These are phyloP conservation scores for Lagerstroemia fauriei DNA, from an alignment of 441 rosid species.

Conservation along the genomic window DNA sequence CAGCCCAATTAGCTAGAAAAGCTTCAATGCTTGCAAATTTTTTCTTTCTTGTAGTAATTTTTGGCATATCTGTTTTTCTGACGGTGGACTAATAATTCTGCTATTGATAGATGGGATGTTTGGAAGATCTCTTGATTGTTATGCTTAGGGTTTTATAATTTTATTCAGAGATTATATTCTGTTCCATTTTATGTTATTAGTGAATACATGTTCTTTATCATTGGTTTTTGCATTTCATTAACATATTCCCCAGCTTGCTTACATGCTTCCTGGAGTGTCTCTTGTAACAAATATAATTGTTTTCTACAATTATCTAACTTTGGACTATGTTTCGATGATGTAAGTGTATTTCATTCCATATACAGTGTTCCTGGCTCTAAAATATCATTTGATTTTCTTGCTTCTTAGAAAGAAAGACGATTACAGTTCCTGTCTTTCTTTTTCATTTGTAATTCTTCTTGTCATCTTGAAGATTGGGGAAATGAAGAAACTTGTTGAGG, in stretches of 20 bases:
- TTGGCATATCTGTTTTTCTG: neutral
- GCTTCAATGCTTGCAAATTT: neutral
- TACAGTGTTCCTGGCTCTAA: neutral
- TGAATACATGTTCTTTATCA: neutral
- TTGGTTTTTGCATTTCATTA: neutral
- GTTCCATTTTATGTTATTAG: neutral
- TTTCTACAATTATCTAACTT: too few relatives aligned
- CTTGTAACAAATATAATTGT: too few relatives aligned
- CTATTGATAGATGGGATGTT: too few relatives aligned
- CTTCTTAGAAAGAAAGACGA: neutral
- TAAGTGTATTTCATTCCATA: too few relatives aligned
- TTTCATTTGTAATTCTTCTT: neutral
- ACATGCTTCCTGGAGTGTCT: too few relatives aligned
- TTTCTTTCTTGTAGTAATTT: too few relatives aligned
- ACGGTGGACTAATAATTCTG: too few relatives aligned
- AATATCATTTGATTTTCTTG: neutral
- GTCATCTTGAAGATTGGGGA: constrained; percentile 14
- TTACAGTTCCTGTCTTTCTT: neutral
- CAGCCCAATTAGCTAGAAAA: neutral
- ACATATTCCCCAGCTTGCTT: too few relatives aligned
- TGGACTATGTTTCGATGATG: too few relatives aligned
- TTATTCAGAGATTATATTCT: neutral
- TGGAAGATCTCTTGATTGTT: too few relatives aligned
- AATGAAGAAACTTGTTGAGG: constrained; percentile 31
- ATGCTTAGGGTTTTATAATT: too few relatives aligned